These are phyloP conservation scores for Rosa chinensis DNA, from an alignment of 306 rosid genomes.

Conservation along the genomic window DNA sequence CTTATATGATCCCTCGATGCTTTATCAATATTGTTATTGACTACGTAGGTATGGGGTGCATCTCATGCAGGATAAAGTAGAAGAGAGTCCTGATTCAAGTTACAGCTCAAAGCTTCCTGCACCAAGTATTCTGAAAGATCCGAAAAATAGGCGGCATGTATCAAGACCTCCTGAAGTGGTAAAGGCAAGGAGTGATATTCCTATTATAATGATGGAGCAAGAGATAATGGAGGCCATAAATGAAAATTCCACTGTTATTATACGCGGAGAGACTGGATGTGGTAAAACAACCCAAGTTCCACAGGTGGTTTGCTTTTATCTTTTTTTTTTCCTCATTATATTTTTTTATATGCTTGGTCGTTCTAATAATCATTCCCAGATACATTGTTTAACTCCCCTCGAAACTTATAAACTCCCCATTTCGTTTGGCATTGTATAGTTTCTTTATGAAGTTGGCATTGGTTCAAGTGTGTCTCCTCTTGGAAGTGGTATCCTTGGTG, in stretches of 20 bases:
- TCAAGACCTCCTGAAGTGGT: constrained; percentile 69
- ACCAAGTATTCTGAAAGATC: constrained; percentile 32
- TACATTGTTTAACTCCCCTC: constrained; percentile 1
- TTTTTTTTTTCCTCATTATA: background rate
- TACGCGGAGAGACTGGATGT: constrained; percentile 98
- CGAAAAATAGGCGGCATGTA: constrained; percentile 66
- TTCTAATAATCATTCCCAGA: background rate
- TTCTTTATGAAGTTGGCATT: constrained; percentile 88
- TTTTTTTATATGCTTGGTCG: background rate
- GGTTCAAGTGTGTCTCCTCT: constrained; percentile 55
- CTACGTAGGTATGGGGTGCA: constrained; percentile 20
- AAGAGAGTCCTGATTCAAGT: constrained; percentile 24
- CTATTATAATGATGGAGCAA: constrained; percentile 95
- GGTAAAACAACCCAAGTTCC: constrained; percentile 99
- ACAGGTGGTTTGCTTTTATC: constrained; percentile 48
- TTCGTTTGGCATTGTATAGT: constrained; percentile 35
- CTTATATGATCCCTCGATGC: too few species aligned
- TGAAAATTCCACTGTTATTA: constrained; percentile 65
- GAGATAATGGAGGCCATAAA: constrained; percentile 95
- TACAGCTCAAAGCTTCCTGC: constrained; percentile 27
- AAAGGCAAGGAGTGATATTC: constrained; percentile 77
- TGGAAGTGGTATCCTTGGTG: constrained; percentile 70
- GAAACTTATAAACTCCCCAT: too few species aligned
- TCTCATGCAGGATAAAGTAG: constrained; percentile 45
- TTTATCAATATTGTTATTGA: background rate